A percentile compares a stretch with the other conserved stretches of the same genome.
Conservation (phyloP, 352 stramenopile genomes). For the Pythium apleroticum region DNA sequence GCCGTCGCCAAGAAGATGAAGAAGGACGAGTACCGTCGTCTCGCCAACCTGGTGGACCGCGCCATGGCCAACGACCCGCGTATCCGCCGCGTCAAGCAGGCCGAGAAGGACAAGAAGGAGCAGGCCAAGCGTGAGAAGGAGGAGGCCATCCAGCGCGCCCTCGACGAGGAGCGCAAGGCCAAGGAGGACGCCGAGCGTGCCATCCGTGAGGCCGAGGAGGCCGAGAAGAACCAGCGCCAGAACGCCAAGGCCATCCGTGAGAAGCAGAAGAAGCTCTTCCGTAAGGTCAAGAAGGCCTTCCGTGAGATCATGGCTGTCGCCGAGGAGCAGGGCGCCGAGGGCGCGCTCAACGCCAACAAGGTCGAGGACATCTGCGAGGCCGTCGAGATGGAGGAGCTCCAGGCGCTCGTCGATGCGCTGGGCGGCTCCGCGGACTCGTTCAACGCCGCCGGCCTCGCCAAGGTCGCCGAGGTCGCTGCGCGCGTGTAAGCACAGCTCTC, state of each 20-base stretch:
- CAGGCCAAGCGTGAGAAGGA: conserved; percentile 75
- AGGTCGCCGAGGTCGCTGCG: conserved; percentile 43
- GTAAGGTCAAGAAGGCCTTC: conserved; percentile 86
- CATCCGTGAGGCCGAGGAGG: conserved; percentile 53
- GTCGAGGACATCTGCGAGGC: conserved; percentile 74
- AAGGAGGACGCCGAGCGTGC: conserved; percentile 57
- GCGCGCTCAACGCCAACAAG: conserved; percentile 67
- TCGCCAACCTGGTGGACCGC: conserved; percentile 78
- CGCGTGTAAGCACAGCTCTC: conserved; percentile 20
- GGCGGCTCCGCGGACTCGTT: conserved; percentile 50
- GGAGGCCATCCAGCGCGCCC: conserved; percentile 56
- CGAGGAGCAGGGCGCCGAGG: conserved; percentile 56
- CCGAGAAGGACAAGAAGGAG: conserved; percentile 84
- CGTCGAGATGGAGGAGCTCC: conserved; percentile 69
- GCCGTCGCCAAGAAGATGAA: conserved; percentile 85
- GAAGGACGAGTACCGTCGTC: conserved; percentile 85
- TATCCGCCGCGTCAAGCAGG: conserved; percentile 80
- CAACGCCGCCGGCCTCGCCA: conserved; percentile 50
- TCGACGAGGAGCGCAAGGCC: conserved; percentile 69
- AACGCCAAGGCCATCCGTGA: conserved; percentile 77
- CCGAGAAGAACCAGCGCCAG: conserved; percentile 66
- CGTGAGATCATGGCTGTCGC: conserved; percentile 70
- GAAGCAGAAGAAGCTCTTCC: conserved; percentile 85
- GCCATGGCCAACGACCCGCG: conserved; percentile 71
- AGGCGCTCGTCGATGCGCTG: conserved; percentile 61